A percentile compares a stretch with the other conserved stretches of the same genome.
phyloP scores from a whole-genome alignment of 2,329 filamentous ascomycete species.

The Clarireedia homoeocarpa region DNA sequence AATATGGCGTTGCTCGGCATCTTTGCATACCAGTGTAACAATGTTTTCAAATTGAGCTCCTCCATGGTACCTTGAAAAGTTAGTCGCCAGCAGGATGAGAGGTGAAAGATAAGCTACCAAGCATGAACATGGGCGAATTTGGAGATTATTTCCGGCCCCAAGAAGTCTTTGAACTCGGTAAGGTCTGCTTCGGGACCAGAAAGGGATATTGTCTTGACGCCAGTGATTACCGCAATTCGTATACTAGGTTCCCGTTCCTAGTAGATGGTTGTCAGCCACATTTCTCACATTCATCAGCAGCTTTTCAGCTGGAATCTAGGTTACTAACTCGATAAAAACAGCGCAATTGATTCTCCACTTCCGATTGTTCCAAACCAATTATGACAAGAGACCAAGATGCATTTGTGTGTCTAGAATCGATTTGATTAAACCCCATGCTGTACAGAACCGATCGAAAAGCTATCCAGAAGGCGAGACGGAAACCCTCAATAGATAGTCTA shows the following conservation, averaged over 20 bases:
- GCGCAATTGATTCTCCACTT: not conserved
- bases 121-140: constrained; percentile 1
- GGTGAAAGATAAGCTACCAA: not conserved
- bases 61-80: constrained; percentile 1
- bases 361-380: not conserved
- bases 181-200: not conserved
- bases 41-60: not conserved
- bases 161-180: not conserved
- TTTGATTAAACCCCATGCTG: not conserved
- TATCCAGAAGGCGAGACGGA: constrained; percentile 5
- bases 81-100: not conserved
- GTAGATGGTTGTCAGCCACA: not conserved
- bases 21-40: not conserved
- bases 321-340: not conserved
- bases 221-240: not conserved
- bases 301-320: not conserved
- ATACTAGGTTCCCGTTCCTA: not conserved
- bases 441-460: not conserved
- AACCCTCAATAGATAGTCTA: not conserved
- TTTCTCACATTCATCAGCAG: not conserved
- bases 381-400: not conserved
- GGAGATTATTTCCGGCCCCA: not conserved
- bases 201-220: not conserved
- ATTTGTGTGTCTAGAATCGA: not conserved
- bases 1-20: not conserved